Evolutionary conservation across 2,329 filamentous ascomycete species (phyloP).

Genomic region (Cercospora sp.): DNA sequence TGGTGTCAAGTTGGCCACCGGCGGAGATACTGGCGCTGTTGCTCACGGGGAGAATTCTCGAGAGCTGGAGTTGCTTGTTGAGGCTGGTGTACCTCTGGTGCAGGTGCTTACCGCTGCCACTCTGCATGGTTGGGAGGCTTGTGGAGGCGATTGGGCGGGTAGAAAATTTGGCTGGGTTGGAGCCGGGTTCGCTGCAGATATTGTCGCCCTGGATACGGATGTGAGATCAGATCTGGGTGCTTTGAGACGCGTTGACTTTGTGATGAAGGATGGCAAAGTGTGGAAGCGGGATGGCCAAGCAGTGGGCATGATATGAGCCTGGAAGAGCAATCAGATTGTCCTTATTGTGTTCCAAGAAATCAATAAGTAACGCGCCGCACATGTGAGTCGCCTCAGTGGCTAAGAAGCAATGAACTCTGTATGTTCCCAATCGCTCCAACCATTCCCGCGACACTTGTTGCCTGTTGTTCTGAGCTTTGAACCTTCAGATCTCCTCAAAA

Average conservation of each 20-base stretch:
- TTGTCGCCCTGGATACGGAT: constrained; percentile 52
- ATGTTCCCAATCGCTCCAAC: too few relatives aligned
- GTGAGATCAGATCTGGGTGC: constrained; percentile 44
- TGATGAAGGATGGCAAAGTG: constrained; percentile 58
- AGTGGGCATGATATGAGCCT: constrained; percentile 28
- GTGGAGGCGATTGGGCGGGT: constrained; percentile 54
- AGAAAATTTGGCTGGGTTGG: constrained; percentile 55
- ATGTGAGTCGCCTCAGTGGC: too few relatives aligned
- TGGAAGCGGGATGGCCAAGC: constrained; percentile 45
- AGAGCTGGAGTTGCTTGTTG: constrained; percentile 57
- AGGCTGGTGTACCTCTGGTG: constrained; percentile 52
- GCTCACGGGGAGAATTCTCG: constrained; percentile 55
- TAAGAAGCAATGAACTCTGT: too few relatives aligned
- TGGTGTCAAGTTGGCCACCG: constrained; percentile 54
- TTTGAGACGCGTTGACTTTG: constrained; percentile 53
- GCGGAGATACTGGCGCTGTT: constrained; percentile 57
- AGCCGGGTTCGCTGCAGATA: constrained; percentile 52
- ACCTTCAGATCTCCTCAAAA: neutral
- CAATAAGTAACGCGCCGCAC: too few relatives aligned
- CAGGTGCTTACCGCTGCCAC: constrained; percentile 55
- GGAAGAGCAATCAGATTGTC: too few relatives aligned
- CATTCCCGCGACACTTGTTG: too few relatives aligned
- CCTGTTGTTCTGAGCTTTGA: too few relatives aligned
- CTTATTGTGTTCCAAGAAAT: too few relatives aligned
- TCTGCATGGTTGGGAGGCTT: constrained; percentile 57